These are phyloP conservation scores for Suillus tomentosus DNA, from an alignment of 768 basidiomycete genomes.

Conservation along the genomic window DNA sequence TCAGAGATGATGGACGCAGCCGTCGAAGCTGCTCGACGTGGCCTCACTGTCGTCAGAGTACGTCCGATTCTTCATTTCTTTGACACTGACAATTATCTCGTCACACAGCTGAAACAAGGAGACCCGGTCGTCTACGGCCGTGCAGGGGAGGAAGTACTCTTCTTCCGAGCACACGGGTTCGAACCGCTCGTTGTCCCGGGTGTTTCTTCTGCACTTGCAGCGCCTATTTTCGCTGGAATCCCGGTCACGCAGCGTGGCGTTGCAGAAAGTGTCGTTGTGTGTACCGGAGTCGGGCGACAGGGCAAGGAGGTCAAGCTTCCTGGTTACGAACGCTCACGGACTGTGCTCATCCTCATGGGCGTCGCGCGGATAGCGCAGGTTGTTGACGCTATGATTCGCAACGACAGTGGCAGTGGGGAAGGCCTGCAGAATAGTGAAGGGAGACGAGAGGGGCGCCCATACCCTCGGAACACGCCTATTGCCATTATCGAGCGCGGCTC, in stretches of 20 bases:
- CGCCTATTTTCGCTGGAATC: slow-evolving; percentile 85
- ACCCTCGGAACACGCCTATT: slow-evolving; percentile 79
- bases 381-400: slow-evolving; percentile 54
- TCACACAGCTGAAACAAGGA: slow-evolving; percentile 85
- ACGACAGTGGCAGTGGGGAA: slow-evolving; percentile 17
- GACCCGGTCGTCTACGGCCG: slow-evolving; percentile 96
- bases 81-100: neutral
- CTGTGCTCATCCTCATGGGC: slow-evolving; percentile 91
- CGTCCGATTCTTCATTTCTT: slow-evolving; percentile 27
- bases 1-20: slow-evolving; percentile 93
- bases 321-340: slow-evolving; percentile 80
- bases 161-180: slow-evolving; percentile 85
- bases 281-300: slow-evolving; percentile 89
- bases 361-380: slow-evolving; percentile 83
- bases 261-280: slow-evolving; percentile 85
- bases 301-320: slow-evolving; percentile 86
- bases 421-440: slow-evolving; percentile 34
- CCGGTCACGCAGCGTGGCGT: slow-evolving; percentile 96
- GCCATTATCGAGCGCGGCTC: slow-evolving; percentile 95
- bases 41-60: slow-evolving; percentile 86
- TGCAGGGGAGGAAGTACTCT: slow-evolving; percentile 91
- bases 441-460: slow-evolving; percentile 56
- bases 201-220: slow-evolving; percentile 86
- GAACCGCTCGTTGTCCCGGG: slow-evolving; percentile 88
- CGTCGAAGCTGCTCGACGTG: slow-evolving; percentile 75